phyloP scores from a whole-genome alignment of 768 basidiomycete species.

The Lactarius akahatsu region DNA sequence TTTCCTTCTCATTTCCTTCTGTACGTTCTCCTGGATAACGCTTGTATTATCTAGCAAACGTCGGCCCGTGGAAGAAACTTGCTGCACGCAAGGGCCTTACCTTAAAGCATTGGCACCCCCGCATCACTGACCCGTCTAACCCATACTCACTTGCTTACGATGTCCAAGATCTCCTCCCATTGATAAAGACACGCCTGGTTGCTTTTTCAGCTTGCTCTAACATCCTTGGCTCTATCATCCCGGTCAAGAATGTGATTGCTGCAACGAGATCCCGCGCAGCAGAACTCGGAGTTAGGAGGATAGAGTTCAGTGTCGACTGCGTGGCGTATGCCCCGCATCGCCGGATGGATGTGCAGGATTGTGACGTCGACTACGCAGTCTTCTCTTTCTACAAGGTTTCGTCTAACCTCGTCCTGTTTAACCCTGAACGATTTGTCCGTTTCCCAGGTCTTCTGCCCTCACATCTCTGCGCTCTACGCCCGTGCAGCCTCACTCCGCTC shows the following conservation, averaged over 20 bases:
- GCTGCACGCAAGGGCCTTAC: constrained; percentile 54
- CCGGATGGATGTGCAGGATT: constrained; percentile 65
- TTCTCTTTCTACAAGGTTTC: constrained; percentile 75
- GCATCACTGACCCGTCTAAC: constrained; percentile 45
- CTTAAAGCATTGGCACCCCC: constrained; percentile 60
- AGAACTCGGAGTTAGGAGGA: constrained; percentile 52
- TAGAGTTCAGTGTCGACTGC: constrained; percentile 72
- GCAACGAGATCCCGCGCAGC: constrained; percentile 52
- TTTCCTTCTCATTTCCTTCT: not conserved
- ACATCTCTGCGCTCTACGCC: constrained; percentile 65
- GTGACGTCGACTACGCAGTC: constrained; percentile 74
- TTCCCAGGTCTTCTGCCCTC: constrained; percentile 68
- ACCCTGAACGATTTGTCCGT: not conserved
- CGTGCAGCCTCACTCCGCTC: constrained; percentile 47
- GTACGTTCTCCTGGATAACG: not conserved
- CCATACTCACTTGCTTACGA: constrained; percentile 63
- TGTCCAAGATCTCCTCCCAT: constrained; percentile 55
- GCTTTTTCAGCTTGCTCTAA: constrained; percentile 77
- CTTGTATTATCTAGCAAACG: constrained; percentile 53
- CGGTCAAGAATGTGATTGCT: constrained; percentile 55
- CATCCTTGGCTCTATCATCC: constrained; percentile 64
- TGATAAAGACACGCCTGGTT: constrained; percentile 71
- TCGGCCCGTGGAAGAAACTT: constrained; percentile 73
- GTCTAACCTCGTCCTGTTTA: not conserved
- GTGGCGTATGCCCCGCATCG: constrained; percentile 80